Conservation (phyloP, 768 basidiomycete genomes). For the Suillus lakei region DNA sequence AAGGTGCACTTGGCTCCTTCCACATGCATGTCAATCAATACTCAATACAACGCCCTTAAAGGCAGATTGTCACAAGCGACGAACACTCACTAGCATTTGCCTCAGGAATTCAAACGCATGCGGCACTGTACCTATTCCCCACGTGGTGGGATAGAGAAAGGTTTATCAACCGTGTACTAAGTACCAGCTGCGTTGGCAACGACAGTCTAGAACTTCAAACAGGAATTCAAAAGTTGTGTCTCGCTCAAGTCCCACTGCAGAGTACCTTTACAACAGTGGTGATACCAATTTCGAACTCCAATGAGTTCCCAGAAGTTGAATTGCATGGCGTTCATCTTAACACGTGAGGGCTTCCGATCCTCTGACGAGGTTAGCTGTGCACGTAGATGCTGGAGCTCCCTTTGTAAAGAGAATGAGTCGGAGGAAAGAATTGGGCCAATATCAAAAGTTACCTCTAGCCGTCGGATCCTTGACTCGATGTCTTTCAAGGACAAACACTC, state of each 20-base stretch:
- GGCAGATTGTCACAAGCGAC: no score
- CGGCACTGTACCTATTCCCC: no score
- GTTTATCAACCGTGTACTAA: no score
- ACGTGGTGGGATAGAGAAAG: no score
- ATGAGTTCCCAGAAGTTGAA: not conserved
- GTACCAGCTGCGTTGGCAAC: no score
- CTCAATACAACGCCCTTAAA: no score
- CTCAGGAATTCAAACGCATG: no score
- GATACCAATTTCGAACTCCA: not conserved
- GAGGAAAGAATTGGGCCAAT: not conserved
- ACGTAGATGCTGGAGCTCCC: constrained; percentile 22
- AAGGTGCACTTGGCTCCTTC: no score
- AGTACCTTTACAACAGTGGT: not conserved
- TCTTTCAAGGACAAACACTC: not conserved
- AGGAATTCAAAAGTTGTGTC: not conserved
- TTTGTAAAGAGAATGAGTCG: not conserved
- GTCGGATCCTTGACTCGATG: not conserved
- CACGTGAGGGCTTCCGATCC: constrained; percentile 19
- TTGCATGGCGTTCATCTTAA: constrained; percentile 17
- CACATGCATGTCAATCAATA: no score
- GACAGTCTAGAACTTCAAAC: no score
- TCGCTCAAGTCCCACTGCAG: no score
- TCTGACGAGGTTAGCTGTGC: constrained; percentile 7
- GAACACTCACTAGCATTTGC: no score
- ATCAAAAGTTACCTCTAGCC: not conserved